A percentile compares a stretch with the other conserved stretches of the same genome.
These are phyloP conservation scores for Clonostachys rhizophaga DNA, from an alignment of 2,329 filamentous ascomycete genomes.

Conservation along the genomic window DNA sequence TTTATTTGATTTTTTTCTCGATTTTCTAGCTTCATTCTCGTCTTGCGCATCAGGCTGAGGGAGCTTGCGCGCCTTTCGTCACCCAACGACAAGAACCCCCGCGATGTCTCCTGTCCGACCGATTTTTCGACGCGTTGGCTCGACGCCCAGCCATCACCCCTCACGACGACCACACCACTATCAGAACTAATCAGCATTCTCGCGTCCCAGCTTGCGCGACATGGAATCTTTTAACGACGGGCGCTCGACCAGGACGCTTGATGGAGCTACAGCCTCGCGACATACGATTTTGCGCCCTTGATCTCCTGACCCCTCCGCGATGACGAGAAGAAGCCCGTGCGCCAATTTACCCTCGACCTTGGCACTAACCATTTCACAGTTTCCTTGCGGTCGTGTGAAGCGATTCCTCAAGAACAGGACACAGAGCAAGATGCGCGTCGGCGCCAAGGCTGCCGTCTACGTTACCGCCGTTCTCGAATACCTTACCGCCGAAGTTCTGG, in stretches of 20 bases:
- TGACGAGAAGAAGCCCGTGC: neutral
- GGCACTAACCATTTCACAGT: constrained; percentile 49
- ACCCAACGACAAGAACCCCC: neutral
- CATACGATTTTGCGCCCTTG: no score
- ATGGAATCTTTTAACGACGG: neutral
- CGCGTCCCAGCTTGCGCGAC: neutral
- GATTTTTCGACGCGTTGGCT: neutral
- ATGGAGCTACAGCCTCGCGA: no score
- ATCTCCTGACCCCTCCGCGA: neutral
- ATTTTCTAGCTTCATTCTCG: no score
- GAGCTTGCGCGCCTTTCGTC: neutral
- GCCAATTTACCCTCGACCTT: neutral
- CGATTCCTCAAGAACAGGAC: constrained; percentile 99
- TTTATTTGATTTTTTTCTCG: constrained; percentile 4
- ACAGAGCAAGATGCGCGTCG: constrained; percentile 99
- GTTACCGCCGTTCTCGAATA: constrained; percentile 98
- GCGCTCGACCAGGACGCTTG: no score
- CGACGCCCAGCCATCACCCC: neutral
- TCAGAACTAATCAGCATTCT: neutral
- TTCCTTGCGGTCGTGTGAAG: constrained; percentile 99
- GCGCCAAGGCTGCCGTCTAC: constrained; percentile 97
- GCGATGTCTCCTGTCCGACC: neutral
- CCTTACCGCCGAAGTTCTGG: constrained; percentile 94
- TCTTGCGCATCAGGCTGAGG: no score
- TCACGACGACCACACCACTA: no score